Evolutionary conservation across 164 flowering plant genomes (phyloP).

Genomic region (Umbellularia californica): DNA sequence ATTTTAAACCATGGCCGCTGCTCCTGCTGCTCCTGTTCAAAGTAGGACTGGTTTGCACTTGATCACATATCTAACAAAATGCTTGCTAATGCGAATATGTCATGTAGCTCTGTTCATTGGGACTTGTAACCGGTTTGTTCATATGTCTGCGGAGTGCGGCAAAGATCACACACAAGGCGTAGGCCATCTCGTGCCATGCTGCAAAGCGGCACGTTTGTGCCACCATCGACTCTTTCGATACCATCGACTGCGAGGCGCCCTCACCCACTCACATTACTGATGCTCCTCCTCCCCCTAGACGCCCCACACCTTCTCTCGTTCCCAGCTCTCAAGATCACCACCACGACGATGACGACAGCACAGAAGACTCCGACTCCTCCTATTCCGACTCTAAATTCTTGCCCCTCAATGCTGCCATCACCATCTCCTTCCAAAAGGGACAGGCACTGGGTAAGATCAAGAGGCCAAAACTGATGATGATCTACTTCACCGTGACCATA

Average conservation of each 20-base stretch:
- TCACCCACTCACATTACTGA: background rate
- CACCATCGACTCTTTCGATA: slow-evolving; percentile 63
- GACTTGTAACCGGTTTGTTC: slow-evolving; percentile 58
- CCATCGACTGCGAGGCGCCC: slow-evolving; percentile 51
- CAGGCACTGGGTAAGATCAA: slow-evolving; percentile 58
- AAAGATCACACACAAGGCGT: slow-evolving; percentile 91
- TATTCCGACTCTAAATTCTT: slow-evolving; percentile 40
- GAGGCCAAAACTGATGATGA: too few species aligned
- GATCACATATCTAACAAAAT: too few species aligned
- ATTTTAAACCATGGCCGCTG: too few species aligned
- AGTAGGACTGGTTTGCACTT: too few species aligned
- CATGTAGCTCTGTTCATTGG: slow-evolving; percentile 70
- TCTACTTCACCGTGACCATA: too few species aligned
- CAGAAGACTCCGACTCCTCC: too few species aligned
- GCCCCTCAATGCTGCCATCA: slow-evolving; percentile 38
- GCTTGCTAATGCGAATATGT: too few species aligned
- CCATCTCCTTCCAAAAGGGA: slow-evolving; percentile 71
- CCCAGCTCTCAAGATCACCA: slow-evolving; percentile 38
- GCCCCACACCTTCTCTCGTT: background rate
- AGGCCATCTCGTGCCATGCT: slow-evolving; percentile 63
- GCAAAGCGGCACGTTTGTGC: slow-evolving; percentile 91
- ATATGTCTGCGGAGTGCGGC: slow-evolving; percentile 74
- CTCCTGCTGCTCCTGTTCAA: too few species aligned
- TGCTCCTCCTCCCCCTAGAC: background rate
- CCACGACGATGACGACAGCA: slow-evolving; percentile 47